Conservation (phyloP, 1,139 yeast species). For the Ogataea hybrid region DNA sequence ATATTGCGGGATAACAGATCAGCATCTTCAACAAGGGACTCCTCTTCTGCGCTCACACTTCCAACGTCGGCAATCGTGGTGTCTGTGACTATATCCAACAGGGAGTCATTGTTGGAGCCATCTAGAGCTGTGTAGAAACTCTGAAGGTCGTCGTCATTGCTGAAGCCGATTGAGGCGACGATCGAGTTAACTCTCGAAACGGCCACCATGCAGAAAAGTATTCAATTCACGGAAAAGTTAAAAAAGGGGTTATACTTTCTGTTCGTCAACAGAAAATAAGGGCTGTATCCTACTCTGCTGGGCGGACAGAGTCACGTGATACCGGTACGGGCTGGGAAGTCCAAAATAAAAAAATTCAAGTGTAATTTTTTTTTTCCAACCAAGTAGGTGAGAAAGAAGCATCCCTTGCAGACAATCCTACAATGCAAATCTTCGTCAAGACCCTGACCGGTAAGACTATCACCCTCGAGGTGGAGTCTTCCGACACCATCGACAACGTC, state of each 20-base stretch:
- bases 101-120: conserved; percentile 2
- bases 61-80: conserved; percentile 8
- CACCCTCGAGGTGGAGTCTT: conserved; percentile 98
- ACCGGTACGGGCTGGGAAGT: neutral
- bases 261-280: conserved; percentile 3
- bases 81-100: conserved; percentile 7
- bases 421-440: conserved; percentile 98
- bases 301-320: neutral
- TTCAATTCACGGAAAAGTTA: neutral
- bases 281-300: neutral
- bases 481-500: conserved; percentile 99
- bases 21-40: conserved; percentile 10
- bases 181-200: conserved; percentile 1
- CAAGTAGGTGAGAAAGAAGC: conserved; percentile 37
- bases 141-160: conserved; percentile 7
- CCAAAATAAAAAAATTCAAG: neutral
- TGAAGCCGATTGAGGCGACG: neutral
- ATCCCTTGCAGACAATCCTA: conserved; percentile 35
- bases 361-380: neutral
- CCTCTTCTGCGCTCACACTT: conserved; percentile 5
- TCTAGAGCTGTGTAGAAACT: conserved; percentile 13
- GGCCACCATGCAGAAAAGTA: conserved; percentile 3
- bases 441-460: conserved; percentile 99
- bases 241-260: conserved; percentile 3
- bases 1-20: conserved; percentile 9